Base-by-base conservation (phyloP, 768 basidiomycete genomes). In the Lepiota venenata region DNA sequence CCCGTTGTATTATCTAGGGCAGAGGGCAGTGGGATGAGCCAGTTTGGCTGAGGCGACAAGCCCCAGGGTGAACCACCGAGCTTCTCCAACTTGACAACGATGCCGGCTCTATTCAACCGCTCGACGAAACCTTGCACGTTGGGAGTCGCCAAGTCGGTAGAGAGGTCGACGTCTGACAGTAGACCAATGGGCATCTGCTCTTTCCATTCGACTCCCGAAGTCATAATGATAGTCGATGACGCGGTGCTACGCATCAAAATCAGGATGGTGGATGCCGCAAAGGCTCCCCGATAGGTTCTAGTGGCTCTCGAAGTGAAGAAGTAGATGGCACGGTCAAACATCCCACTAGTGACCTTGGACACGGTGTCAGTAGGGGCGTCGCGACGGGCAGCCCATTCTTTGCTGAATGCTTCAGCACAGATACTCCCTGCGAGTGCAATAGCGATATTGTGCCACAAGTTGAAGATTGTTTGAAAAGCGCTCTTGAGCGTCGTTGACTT, bases 341-440 rank as follows among this genome's bases (percentile, higher is more conserved):
- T 36, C 22, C 38, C 49, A 36, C 49, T 32, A 15, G 49, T 50
- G 39, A 50, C 49, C 39, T 35, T 50, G 14, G 40, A 50, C 10
- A 50, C 49, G 10, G 11, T n/a, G 15, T 50, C 49, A 21, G 49
- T 50, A 11, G 38, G 38, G 11, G 21, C 11, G 21, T 25, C 49
- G 18, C 15, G 49, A 50, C 25, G 40, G 16, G 49, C 49, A 14
- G 38, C 49, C 49, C 49, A 50, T 50, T 42, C 49, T 40, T 41
- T 40, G 39, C 49, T 50, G 16, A 50, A 50, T 10, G 49, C 49
- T 50, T 50, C 49, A n/a, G 38, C 38, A 29, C 49, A 50, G 12
- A 50, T 50, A 9, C 39, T 12, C 9, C 15, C 39, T 10, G 25
- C 40, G 2, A 39, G 25, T 11, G 49, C 49, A 9, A 50, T 41